phyloP scores from a whole-genome alignment of 169 alveolate species.

The Plasmodium gonderi region DNA sequence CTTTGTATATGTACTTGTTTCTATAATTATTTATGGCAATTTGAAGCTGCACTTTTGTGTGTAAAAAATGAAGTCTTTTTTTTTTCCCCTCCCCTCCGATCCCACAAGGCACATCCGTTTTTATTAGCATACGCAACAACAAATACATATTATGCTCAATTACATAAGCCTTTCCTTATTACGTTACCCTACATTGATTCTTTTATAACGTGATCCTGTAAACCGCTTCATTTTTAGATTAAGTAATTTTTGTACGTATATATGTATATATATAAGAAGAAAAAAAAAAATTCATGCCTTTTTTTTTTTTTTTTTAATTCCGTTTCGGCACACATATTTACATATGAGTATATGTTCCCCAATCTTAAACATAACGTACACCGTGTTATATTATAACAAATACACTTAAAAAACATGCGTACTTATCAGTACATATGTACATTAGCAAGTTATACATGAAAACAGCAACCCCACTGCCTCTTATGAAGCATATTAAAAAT shows the following conservation, averaged over 20 bases:
- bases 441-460: no score
- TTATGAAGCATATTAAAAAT: not conserved
- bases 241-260: not conserved
- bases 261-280: not conserved
- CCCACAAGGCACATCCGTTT: not conserved
- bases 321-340: not conserved
- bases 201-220: not conserved
- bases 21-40: not conserved
- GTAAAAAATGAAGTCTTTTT: not conserved
- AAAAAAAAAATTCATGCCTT: not conserved
- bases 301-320: not conserved
- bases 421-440: not conserved
- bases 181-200: not conserved
- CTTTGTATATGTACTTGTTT: not conserved
- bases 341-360: not conserved
- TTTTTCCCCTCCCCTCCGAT: not conserved
- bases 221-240: not conserved
- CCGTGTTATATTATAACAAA: not conserved
- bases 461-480: no score
- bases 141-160: not conserved
- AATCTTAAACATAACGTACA: not conserved
- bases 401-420: not conserved
- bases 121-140: not conserved
- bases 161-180: not conserved
- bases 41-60: not conserved